Evolutionary conservation across 257 asterid species (phyloP).

Genomic region (Verbena officinalis): DNA sequence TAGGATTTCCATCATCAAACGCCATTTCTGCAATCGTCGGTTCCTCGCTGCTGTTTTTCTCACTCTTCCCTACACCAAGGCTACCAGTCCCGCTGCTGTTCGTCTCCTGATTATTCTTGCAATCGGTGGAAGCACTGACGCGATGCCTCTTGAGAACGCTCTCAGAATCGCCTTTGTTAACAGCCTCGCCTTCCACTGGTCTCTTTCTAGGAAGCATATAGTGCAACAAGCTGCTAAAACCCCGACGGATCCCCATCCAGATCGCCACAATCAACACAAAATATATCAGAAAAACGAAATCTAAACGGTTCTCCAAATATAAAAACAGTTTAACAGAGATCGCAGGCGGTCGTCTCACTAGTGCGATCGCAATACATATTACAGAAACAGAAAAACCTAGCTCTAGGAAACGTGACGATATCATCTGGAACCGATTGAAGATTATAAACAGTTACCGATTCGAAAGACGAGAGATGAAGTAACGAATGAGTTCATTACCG

Average conservation of each 20-base stretch:
- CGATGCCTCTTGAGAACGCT: slow-evolving; percentile 59
- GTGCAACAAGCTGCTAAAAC: slow-evolving; percentile 73
- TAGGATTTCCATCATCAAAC: slow-evolving; percentile 71
- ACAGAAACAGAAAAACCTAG: slow-evolving; percentile 26
- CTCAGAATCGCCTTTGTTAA: slow-evolving; percentile 53
- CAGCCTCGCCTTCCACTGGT: slow-evolving; percentile 89
- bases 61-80: slow-evolving; percentile 37
- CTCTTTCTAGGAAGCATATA: slow-evolving; percentile 99
- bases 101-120: slow-evolving; percentile 32
- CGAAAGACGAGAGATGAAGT: slow-evolving; percentile 34
- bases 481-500: slow-evolving; percentile 43
- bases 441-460: slow-evolving; percentile 30
- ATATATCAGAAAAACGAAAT: slow-evolving; percentile 18
- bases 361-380: slow-evolving; percentile 18
- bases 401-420: slow-evolving; percentile 1
- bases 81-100: slow-evolving; percentile 32
- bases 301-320: slow-evolving; percentile 20
- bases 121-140: slow-evolving; percentile 40
- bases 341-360: slow-evolving; percentile 23
- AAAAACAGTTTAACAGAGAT: slow-evolving; percentile 34
- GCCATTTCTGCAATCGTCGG: slow-evolving; percentile 75
- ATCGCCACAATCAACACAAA: slow-evolving; percentile 42
- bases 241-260: slow-evolving; percentile 58
- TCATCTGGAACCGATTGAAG: no score
- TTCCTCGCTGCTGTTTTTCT: slow-evolving; percentile 44